Conservation (phyloP, 140 eudicot species). For the Senecio squalidus region DNA sequence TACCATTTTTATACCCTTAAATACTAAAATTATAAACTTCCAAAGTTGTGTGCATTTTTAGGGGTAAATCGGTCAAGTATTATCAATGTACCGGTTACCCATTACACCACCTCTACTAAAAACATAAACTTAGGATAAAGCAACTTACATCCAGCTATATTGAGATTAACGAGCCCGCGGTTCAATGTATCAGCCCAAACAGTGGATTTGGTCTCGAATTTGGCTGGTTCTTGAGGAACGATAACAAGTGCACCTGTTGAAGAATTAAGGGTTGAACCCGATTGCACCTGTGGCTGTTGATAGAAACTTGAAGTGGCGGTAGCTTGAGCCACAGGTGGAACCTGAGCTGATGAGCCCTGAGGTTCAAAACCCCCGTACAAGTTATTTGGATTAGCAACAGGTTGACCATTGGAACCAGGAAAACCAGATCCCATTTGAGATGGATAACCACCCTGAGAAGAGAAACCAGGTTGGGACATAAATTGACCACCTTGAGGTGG, state of each 20-base stretch:
- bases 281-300: constrained; percentile 25
- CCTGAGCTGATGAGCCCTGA: constrained; percentile 36
- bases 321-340: constrained; percentile 23
- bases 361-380: constrained; percentile 39
- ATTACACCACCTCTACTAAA: not conserved
- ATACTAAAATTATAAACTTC: no score
- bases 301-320: constrained; percentile 27
- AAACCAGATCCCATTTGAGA: constrained; percentile 41
- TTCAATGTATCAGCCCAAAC: constrained; percentile 97
- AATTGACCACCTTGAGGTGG: constrained; percentile 22
- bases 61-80: no score
- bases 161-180: constrained; percentile 89
- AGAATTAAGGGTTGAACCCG: constrained; percentile 30
- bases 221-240: constrained; percentile 69
- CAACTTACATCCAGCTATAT: constrained; percentile 92
- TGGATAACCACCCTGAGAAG: constrained; percentile 40
- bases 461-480: no score
- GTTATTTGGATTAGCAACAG: constrained; percentile 28
- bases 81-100: no score
- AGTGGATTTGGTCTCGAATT: constrained; percentile 83
- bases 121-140: not conserved
- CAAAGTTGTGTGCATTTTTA: no score
- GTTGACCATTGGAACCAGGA: constrained; percentile 34
- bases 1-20: no score
- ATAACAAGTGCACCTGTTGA: constrained; percentile 53